These are phyloP conservation scores for Abrus precatorius DNA, from an alignment of 306 rosid species.

Conservation along the genomic window DNA sequence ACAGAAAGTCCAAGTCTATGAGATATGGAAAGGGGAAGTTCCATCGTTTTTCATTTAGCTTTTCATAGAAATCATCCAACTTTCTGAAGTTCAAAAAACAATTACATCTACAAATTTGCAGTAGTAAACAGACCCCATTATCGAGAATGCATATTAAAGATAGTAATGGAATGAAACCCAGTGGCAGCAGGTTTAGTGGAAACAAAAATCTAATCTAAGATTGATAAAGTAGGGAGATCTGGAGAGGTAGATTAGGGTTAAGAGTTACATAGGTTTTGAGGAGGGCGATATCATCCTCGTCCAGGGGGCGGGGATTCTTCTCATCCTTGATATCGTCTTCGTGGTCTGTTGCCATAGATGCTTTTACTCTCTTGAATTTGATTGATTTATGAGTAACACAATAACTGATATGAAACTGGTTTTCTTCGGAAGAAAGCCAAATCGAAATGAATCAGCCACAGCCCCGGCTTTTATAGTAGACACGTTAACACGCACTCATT, in stretches of 20 bases:
- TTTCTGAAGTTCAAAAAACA: not conserved
- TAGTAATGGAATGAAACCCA: not conserved
- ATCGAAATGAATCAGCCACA: not conserved
- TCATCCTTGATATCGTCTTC: constrained; percentile 85
- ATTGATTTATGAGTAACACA: no score
- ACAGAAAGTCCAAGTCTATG: no score
- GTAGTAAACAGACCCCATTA: not conserved
- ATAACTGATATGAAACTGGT: no score
- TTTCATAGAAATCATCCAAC: no score
- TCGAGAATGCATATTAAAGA: not conserved
- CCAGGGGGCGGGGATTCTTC: constrained; percentile 92
- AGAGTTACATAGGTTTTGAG: constrained; percentile 80
- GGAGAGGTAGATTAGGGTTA: constrained; percentile 39
- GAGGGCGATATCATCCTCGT: constrained; percentile 87
- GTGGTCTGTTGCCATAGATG: constrained; percentile 67
- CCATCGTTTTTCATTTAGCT: no score
- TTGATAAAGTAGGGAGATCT: not conserved
- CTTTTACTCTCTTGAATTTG: not conserved
- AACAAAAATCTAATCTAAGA: not conserved
- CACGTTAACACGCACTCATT: no score
- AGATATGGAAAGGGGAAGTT: no score
- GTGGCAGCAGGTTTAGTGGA: not conserved
- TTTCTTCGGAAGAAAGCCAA: not conserved
- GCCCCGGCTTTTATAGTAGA: no score
- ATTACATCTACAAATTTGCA: not conserved